Base-by-base conservation (phyloP, 495 filamentous ascomycete species). In the Mytilinidion resinicola region DNA sequence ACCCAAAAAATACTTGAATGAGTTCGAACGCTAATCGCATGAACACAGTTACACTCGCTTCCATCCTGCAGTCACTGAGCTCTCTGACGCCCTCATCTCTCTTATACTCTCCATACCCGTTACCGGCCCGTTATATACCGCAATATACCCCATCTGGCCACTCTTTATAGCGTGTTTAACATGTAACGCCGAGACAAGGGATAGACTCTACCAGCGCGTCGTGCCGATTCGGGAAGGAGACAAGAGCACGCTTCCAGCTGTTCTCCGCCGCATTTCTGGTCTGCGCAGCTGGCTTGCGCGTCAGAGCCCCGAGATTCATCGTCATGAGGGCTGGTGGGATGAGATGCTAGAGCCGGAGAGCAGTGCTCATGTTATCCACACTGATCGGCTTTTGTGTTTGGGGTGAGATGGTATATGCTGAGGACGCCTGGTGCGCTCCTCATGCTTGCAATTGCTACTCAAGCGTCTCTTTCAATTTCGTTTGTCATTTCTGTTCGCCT, bases 311-410 rank as follows among this genome's bases (percentile, higher is more conserved):
- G 47, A 55, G 5, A 43, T 53, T 33, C 60, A 57, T 19, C 55
- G 54, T 35, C 60, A 51, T 35, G 49, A 53, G 11, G 60, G 60
- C 54, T 62, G 60, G 60, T 62, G 60, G 60, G 60, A 62, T 25
- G 60, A 62, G 50, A 62, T 62, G 60, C 54, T 62, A 0, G 19
- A 54, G 51, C 60, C 54, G 9, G 54, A 41, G 12, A 57, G 50
- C 55, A 62, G 60, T 55, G 54, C 54, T 9, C 53, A 39, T n/a
- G 55, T 37, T 0, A 9, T 64, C n/a, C 56, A 43, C 9, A 36
- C 39, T 14, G 52, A 60, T 47, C 61, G 61, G 17, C 51, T 64
- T 25, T 43, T 64, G 19, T 60, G 56, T 46, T 37, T 64, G 15
- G 56, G 61, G 20, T 64, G 21, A 64, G 9, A 46, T 46, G 42